These are phyloP conservation scores for Bacidia gigantensis DNA, from an alignment of 495 filamentous ascomycete species.

Conservation along the genomic window DNA sequence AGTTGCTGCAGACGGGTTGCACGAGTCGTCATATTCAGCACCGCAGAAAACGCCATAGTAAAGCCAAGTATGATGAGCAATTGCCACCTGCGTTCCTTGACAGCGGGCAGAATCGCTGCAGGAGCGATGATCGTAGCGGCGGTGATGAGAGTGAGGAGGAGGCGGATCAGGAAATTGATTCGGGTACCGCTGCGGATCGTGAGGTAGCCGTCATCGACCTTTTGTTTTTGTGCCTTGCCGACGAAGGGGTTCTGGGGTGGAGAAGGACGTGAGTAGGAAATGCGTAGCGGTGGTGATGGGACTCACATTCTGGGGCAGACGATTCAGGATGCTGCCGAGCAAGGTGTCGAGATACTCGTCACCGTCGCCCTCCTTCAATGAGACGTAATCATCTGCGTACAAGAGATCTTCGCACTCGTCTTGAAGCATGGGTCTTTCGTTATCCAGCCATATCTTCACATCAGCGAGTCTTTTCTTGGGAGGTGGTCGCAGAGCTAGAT, in stretches of 20 bases:
- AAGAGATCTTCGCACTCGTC: conserved; percentile 20
- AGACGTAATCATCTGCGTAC: conserved; percentile 25
- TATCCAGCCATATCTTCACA: conserved; percentile 21
- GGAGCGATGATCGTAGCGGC: conserved; percentile 20
- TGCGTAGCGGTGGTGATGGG: not conserved
- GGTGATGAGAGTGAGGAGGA: conserved; percentile 20
- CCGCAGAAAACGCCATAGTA: conserved; percentile 21
- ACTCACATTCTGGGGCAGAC: conserved; percentile 12
- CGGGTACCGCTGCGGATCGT: conserved; percentile 21
- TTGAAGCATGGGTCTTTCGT: conserved; percentile 13
- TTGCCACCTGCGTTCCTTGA: conserved; percentile 15
- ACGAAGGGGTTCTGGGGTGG: too few species aligned
- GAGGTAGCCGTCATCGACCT: conserved; percentile 17
- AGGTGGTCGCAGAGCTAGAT: conserved; percentile 12
- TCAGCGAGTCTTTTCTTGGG: conserved; percentile 17
- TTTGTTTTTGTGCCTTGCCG: conserved; percentile 18
- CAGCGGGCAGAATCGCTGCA: conserved; percentile 18
- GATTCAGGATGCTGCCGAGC: conserved; percentile 20
- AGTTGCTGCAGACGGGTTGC: conserved; percentile 28
- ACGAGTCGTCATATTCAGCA: conserved; percentile 26
- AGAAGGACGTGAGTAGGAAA: not conserved
- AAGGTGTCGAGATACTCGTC: conserved; percentile 25
- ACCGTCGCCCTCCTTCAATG: conserved; percentile 24
- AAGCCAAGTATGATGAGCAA: conserved; percentile 25
- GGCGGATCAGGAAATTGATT: conserved; percentile 20